Conservation (phyloP, 2,329 filamentous ascomycete genomes). For the Spiromastix sp. region DNA sequence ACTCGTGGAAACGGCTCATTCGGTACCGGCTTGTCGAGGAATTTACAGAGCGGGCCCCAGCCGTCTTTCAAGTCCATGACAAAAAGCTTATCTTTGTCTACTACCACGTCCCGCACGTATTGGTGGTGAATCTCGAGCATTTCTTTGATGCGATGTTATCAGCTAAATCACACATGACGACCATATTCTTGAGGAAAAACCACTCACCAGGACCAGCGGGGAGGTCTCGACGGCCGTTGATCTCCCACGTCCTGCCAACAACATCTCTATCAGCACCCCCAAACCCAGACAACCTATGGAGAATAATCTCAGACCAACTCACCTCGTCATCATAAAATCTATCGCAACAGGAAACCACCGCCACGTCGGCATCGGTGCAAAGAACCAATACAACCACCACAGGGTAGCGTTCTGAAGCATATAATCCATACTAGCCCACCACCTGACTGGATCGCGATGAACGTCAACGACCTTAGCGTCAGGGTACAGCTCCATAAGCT, state of each 20-base stretch:
- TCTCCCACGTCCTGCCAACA: conserved; percentile 3
- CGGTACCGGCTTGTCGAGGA: conserved; percentile 27
- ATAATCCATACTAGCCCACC: conserved; percentile 23
- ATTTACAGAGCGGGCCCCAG: conserved; percentile 35
- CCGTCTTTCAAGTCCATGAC: conserved; percentile 20
- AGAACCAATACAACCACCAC: conserved; percentile 7
- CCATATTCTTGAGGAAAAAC: background rate
- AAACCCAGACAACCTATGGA: conserved; percentile 9
- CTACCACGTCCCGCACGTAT: background rate
- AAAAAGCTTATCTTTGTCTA: background rate
- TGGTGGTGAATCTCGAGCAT: background rate
- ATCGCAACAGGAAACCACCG: conserved; percentile 4
- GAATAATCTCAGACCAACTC: conserved; percentile 4
- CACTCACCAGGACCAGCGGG: background rate
- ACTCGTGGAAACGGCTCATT: conserved; percentile 24
- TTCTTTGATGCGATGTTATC: background rate
- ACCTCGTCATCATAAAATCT: conserved; percentile 5
- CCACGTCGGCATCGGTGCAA: conserved; percentile 3
- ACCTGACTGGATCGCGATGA: conserved; percentile 30
- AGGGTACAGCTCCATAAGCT: conserved; percentile 40
- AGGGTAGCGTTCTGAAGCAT: conserved; percentile 6
- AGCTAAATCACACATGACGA: too few relatives aligned
- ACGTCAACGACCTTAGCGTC: conserved; percentile 39
- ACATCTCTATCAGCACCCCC: conserved; percentile 4
- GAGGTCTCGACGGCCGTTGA: too few relatives aligned